Percentiles rank a stretch among this genome's conserved stretches.
These are phyloP conservation scores for Saccharomyces hybrid DNA, from an alignment of 1,139 yeast genomes.

Conservation along the genomic window DNA sequence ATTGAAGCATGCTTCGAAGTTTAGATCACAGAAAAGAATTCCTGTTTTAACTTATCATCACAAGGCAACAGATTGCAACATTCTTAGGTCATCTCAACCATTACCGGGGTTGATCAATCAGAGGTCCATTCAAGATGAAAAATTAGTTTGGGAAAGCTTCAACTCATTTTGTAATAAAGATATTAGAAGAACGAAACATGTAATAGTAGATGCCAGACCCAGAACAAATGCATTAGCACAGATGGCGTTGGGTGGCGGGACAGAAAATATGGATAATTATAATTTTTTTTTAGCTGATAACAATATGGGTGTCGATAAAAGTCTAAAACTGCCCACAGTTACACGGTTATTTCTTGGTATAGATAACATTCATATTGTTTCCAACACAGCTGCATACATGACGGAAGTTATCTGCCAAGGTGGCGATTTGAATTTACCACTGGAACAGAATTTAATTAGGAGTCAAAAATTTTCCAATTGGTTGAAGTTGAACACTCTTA, in stretches of 20 bases:
- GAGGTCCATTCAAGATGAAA: conserved; percentile 88
- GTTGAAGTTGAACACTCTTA: conserved; percentile 63
- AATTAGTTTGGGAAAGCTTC: conserved; percentile 66
- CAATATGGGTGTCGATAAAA: background rate
- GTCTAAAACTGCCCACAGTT: background rate
- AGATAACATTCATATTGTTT: conserved; percentile 91
- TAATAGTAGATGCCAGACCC: conserved; percentile 88
- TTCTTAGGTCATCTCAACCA: conserved; percentile 89
- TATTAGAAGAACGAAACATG: conserved; percentile 26
- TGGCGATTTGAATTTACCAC: conserved; percentile 45
- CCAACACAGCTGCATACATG: conserved; percentile 68
- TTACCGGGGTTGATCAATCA: conserved; percentile 84
- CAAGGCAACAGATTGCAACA: conserved; percentile 62
- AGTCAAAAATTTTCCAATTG: conserved; percentile 52
- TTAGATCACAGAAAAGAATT: conserved; percentile 75
- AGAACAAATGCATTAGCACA: conserved; percentile 94
- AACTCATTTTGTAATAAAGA: conserved; percentile 2
- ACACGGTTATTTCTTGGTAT: conserved; percentile 73
- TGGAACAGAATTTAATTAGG: conserved; percentile 41
- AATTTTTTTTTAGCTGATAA: conserved; percentile 26
- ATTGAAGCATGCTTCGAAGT: conserved; percentile 73
- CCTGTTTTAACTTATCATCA: conserved; percentile 80
- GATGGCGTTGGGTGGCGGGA: conserved; percentile 94
- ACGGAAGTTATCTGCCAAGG: conserved; percentile 58
- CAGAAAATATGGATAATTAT: conserved; percentile 86